Percentiles rank a stretch among this genome's conserved stretches.
Evolutionary conservation across 179 eudicot genomes (phyloP).

Genomic region (Beta lomatogona): DNA sequence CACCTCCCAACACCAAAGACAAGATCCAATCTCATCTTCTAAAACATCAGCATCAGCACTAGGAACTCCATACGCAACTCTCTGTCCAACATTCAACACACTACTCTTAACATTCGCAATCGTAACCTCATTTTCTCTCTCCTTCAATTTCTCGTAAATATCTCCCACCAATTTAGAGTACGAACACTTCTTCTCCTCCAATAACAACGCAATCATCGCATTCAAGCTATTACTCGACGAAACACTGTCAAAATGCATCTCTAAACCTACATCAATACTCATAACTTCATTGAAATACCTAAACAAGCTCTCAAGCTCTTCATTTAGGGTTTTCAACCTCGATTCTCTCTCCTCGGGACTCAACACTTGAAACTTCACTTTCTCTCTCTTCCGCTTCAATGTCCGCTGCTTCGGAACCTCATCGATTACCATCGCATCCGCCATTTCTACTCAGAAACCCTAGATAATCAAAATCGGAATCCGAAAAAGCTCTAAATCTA

Average conservation of each 20-base stretch:
- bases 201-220: slow-evolving; percentile 58
- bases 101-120: slow-evolving; percentile 61
- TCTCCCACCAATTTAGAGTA: slow-evolving; percentile 57
- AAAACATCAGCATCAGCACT: slow-evolving; percentile 69
- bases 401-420: slow-evolving; percentile 26
- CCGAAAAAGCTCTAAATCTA: neutral
- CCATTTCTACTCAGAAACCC: slow-evolving; percentile 44
- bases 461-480: neutral
- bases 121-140: slow-evolving; percentile 39
- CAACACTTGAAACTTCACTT: slow-evolving; percentile 18
- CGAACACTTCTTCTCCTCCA: slow-evolving; percentile 75
- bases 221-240: slow-evolving; percentile 34
- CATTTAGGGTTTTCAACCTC: slow-evolving; percentile 37
- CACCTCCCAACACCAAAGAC: slow-evolving; percentile 99
- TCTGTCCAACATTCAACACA: slow-evolving; percentile 73
- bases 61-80: slow-evolving; percentile 59
- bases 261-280: slow-evolving; percentile 25
- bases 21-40: slow-evolving; percentile 70
- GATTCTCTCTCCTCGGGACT: slow-evolving; percentile 54
- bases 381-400: slow-evolving; percentile 49
- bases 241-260: slow-evolving; percentile 17
- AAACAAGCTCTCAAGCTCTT: slow-evolving; percentile 56
- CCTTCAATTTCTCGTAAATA: slow-evolving; percentile 58
- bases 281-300: slow-evolving; percentile 52
- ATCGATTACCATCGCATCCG: slow-evolving; percentile 43